Percentiles rank a stretch among this genome's conserved stretches.
phyloP scores from a whole-genome alignment of 345 rosid genomes.

The Erodium maritimum region DNA sequence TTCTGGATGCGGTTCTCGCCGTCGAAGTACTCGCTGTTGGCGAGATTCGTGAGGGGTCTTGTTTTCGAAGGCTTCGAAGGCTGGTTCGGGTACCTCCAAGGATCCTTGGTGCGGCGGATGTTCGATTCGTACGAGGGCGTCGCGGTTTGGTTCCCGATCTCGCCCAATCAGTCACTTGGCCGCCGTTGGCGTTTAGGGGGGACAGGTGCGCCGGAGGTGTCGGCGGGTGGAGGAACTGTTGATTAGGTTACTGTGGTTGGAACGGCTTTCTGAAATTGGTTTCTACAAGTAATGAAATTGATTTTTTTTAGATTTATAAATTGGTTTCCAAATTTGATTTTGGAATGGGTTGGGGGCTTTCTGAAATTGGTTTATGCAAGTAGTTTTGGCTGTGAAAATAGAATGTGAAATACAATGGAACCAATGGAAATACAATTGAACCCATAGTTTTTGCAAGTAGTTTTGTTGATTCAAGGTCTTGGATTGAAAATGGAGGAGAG shows the following conservation, averaged over 20 bases:
- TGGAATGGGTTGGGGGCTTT: conserved; percentile 22
- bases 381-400: too few relatives aligned
- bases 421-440: too few relatives aligned
- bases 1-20: conserved; percentile 19
- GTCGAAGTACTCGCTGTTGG: conserved; percentile 25
- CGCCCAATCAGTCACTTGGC: conserved; percentile 65
- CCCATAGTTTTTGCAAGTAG: too few relatives aligned
- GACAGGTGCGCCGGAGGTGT: conserved; percentile 18
- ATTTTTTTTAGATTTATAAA: too few relatives aligned
- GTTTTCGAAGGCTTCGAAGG: conserved; percentile 37
- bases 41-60: conserved; percentile 46
- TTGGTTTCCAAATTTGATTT: conserved; percentile 2
- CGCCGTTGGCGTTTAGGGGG: conserved; percentile 49
- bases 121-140: conserved; percentile 26
- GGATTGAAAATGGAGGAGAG: too few relatives aligned
- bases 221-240: conserved; percentile 11
- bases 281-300: too few relatives aligned
- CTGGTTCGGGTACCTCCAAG: conserved; percentile 22
- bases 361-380: too few relatives aligned
- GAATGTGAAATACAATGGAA: too few relatives aligned
- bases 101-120: conserved; percentile 31
- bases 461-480: too few relatives aligned
- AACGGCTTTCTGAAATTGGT: too few relatives aligned
- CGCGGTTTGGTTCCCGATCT: conserved; percentile 47
- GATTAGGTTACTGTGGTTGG: conserved; percentile 3